A percentile compares a stretch with the other conserved stretches of the same genome.
Conservation (phyloP, 768 basidiomycete genomes). For the Leccinum broughii region DNA sequence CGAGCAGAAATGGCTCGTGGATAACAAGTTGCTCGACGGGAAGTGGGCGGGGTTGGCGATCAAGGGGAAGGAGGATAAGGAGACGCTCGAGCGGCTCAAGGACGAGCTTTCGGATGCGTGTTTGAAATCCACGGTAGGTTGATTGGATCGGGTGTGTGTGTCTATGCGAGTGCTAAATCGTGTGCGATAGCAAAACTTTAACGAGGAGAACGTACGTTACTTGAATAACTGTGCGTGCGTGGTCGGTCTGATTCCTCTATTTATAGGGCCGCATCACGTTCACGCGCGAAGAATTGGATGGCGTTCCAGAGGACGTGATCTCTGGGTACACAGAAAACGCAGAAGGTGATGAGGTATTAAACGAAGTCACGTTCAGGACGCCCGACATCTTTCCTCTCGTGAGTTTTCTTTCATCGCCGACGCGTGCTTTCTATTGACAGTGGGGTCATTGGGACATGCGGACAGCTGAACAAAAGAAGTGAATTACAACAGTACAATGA, state of each 20-base stretch:
- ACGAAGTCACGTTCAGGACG: conserved; percentile 77
- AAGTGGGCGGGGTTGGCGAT: conserved; percentile 75
- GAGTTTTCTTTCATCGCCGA: conserved; percentile 34
- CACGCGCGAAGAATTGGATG: conserved; percentile 71
- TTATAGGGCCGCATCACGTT: conserved; percentile 60
- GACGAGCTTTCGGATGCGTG: conserved; percentile 74
- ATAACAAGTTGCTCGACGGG: conserved; percentile 76
- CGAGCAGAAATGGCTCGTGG: conserved; percentile 73
- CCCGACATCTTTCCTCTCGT: conserved; percentile 80
- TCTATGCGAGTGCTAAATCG: background rate
- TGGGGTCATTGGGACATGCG: conserved; percentile 23
- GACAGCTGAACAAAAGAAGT: no score
- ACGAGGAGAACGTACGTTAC: conserved; percentile 70
- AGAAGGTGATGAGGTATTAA: conserved; percentile 48
- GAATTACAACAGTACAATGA: no score
- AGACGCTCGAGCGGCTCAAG: conserved; percentile 58
- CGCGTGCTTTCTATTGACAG: background rate
- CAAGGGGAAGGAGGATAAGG: conserved; percentile 58
- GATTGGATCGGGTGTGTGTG: background rate
- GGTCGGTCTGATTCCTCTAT: conserved; percentile 3
- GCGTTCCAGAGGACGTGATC: conserved; percentile 76
- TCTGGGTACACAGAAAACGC: conserved; percentile 70
- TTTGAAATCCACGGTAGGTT: conserved; percentile 54
- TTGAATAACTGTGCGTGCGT: background rate
- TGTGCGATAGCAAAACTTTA: conserved; percentile 44